phyloP scores from a whole-genome alignment of 2,329 filamentous ascomycete species.

The Aspergillus awamori region DNA sequence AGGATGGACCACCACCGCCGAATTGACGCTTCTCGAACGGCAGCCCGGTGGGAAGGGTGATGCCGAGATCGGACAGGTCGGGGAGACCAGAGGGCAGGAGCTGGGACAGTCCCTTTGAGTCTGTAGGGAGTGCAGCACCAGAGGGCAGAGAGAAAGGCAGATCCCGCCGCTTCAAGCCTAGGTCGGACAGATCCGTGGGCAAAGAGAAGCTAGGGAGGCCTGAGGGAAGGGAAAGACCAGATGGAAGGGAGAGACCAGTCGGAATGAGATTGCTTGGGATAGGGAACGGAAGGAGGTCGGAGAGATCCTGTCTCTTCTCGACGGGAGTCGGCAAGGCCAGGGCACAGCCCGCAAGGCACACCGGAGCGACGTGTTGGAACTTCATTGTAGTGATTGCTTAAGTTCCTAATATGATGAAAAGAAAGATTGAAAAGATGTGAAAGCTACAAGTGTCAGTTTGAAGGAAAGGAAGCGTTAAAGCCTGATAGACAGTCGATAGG shows the following conservation, averaged over 20 bases:
- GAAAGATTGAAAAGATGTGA: not conserved
- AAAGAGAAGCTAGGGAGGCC: not conserved
- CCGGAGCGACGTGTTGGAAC: slow-evolving; percentile 11
- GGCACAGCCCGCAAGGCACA: slow-evolving; percentile 17
- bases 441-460: slow-evolving; percentile 14
- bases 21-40: not conserved
- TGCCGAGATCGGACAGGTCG: slow-evolving; percentile 1
- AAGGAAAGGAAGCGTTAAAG: slow-evolving; percentile 6
- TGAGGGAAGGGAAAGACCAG: slow-evolving; percentile 26
- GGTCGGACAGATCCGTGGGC: not conserved
- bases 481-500: not conserved
- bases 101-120: not conserved
- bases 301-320: slow-evolving; percentile 5
- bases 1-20: not conserved
- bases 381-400: slow-evolving; percentile 13
- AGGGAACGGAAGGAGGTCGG: slow-evolving; percentile 1
- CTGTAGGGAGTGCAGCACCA: not conserved
- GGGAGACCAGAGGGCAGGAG: slow-evolving; percentile 3
- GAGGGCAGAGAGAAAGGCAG: not conserved
- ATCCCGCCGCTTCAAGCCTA: not conserved
- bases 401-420: not conserved
- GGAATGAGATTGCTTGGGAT: not conserved
- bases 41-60: not conserved
- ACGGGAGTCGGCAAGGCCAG: slow-evolving; percentile 15
- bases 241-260: slow-evolving; percentile 1